phyloP scores from a whole-genome alignment of 2,329 filamentous ascomycete species.

The Aureobasidium melanogenum region DNA sequence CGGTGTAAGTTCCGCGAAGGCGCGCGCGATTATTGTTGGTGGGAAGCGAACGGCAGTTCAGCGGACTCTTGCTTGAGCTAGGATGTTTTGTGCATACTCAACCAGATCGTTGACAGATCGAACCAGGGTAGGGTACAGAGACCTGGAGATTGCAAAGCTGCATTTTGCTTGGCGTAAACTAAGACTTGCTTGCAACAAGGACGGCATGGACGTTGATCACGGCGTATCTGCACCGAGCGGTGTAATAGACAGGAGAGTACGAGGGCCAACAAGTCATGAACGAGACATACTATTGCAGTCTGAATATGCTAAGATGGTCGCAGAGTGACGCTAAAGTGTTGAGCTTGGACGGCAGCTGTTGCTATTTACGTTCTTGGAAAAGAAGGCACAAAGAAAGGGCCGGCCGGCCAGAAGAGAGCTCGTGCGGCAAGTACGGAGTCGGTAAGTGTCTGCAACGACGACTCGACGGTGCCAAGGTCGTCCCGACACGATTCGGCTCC shows the following conservation, averaged over 20 bases:
- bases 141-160: neutral
- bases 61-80: neutral
- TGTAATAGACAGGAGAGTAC: neutral
- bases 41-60: constrained; percentile 6
- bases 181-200: neutral
- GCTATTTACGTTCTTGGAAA: neutral
- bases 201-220: neutral
- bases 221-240: neutral
- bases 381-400: neutral
- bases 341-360: neutral
- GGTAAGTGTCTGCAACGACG: neutral
- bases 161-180: neutral
- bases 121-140: neutral
- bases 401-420: neutral
- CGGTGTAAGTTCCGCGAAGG: neutral
- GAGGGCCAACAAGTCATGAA: neutral
- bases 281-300: neutral
- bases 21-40: constrained; percentile 2
- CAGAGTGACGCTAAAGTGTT: neutral
- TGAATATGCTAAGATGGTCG: neutral
- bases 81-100: constrained; percentile 6
- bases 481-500: neutral
- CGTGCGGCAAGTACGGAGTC: neutral
- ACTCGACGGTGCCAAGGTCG: neutral
- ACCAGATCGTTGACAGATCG: neutral